Conservation (phyloP, 108 stramenopile genomes). For the Cyclotella atomus region DNA sequence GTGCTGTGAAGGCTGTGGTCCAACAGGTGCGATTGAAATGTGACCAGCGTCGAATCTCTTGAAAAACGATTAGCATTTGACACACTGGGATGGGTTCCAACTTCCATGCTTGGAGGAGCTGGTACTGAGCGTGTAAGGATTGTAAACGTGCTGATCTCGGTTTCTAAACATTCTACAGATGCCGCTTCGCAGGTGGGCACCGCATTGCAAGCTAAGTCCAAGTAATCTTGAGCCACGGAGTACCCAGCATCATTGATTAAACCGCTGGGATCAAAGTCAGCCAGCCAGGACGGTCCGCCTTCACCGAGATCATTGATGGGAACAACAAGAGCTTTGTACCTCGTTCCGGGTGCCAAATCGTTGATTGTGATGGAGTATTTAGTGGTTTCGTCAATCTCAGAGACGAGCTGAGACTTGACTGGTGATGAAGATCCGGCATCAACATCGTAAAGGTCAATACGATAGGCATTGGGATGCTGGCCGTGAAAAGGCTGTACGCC, state of each 20-base stretch:
- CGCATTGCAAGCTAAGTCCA: conserved; percentile 43
- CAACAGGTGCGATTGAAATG: conserved; percentile 33
- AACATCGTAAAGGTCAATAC: conserved; percentile 43
- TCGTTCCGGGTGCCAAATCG: conserved; percentile 31
- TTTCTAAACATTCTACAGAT: conserved; percentile 44
- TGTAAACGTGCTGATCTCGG: conserved; percentile 26
- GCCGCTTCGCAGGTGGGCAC: conserved; percentile 52
- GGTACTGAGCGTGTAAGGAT: conserved; percentile 52
- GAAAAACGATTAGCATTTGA: conserved; percentile 49
- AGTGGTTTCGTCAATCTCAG: conserved; percentile 37
- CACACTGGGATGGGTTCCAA: conserved; percentile 48
- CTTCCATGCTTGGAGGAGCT: conserved; percentile 28
- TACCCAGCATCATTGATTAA: conserved; percentile 22
- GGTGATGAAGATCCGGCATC: conserved; percentile 14
- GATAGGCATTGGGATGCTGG: conserved; percentile 36
- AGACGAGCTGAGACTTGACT: conserved; percentile 5
- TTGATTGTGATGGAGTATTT: conserved; percentile 36
- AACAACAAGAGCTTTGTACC: conserved; percentile 37
- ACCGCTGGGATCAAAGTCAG: conserved; percentile 34
- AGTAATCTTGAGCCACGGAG: conserved; percentile 27
- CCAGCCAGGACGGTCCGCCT: conserved; percentile 44
- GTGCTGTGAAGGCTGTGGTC: conserved; percentile 33
- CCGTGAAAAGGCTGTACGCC: conserved; percentile 48
- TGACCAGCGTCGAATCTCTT: conserved; percentile 37
- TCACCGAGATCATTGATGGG: conserved; percentile 46